Evolutionary conservation across 495 filamentous ascomycete genomes (phyloP).

Genomic region (Tetracladium setigerum): DNA sequence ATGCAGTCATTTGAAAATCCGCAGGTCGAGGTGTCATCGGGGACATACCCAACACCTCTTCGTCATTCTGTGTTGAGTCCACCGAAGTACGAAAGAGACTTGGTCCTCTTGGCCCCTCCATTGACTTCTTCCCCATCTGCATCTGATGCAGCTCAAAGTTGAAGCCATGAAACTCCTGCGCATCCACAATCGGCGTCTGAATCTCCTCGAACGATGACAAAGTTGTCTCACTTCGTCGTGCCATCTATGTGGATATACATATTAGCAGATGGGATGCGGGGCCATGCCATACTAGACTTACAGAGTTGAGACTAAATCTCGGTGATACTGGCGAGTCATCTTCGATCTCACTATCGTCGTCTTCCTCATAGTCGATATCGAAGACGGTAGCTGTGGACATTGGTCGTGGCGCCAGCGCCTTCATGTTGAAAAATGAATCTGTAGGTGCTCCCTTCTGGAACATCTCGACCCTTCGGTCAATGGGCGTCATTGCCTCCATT

Average conservation of each 20-base stretch:
- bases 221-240: constrained; percentile 62
- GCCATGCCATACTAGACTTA: constrained; percentile 29
- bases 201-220: constrained; percentile 70
- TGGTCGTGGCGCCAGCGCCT: constrained; percentile 38
- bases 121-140: constrained; percentile 41
- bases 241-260: constrained; percentile 32
- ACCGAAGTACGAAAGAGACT: constrained; percentile 74
- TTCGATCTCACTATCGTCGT: constrained; percentile 51
- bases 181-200: constrained; percentile 51
- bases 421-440: constrained; percentile 42
- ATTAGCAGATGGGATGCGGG: not conserved
- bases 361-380: constrained; percentile 67
- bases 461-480: constrained; percentile 33
- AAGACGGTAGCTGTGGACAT: constrained; percentile 60
- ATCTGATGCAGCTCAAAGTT: constrained; percentile 31
- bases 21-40: constrained; percentile 43
- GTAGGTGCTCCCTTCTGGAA: constrained; percentile 34
- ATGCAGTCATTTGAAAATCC: constrained; percentile 14
- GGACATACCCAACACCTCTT: constrained; percentile 58
- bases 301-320: constrained; percentile 57
- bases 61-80: constrained; percentile 28
- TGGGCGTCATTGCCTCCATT: constrained; percentile 13
- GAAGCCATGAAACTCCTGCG: constrained; percentile 31
- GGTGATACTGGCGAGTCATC: constrained; percentile 56
- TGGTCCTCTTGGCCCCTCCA: constrained; percentile 75